Conservation (phyloP, 768 basidiomycete genomes). For the Gymnopilus junonius region DNA sequence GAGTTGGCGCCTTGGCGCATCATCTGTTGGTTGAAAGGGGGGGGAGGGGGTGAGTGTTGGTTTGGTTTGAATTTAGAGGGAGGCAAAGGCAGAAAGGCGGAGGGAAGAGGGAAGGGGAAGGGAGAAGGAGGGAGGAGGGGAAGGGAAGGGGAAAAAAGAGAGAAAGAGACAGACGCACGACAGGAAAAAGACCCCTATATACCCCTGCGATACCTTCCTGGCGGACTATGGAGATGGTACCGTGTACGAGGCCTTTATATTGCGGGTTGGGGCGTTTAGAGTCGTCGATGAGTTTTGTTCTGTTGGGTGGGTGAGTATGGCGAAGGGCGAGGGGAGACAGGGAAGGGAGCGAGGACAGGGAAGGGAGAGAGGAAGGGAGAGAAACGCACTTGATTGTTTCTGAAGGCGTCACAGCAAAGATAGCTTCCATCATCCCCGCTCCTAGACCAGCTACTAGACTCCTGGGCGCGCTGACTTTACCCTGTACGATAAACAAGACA, state of each 20-base stretch:
- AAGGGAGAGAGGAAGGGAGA: neutral
- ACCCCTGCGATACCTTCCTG: constrained; percentile 86
- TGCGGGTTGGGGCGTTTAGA: constrained; percentile 83
- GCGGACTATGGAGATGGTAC: constrained; percentile 75
- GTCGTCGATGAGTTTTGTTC: constrained; percentile 97
- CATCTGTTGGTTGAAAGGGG: constrained; percentile 58
- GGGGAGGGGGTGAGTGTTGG: neutral
- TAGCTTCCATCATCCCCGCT: constrained; percentile 90
- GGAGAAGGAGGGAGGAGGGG: neutral
- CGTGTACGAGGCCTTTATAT: constrained; percentile 88
- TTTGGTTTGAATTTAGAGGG: too few species aligned
- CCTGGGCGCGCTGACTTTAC: constrained; percentile 85
- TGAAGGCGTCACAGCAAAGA: constrained; percentile 95
- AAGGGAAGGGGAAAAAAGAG: neutral
- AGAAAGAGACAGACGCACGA: constrained; percentile 58
- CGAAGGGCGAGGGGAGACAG: neutral
- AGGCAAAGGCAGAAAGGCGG: neutral
- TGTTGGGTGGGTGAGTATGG: constrained; percentile 30
- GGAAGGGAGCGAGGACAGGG: neutral
- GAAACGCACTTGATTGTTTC: constrained; percentile 93
- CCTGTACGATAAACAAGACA: constrained; percentile 48
- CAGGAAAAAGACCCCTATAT: constrained; percentile 92
- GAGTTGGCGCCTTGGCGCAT: constrained; percentile 99
- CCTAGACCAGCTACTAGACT: constrained; percentile 83
- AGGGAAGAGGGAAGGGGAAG: too few species aligned